Evolutionary conservation across 2,329 filamentous ascomycete genomes (phyloP).

Genomic region (Diaporthe velutina): DNA sequence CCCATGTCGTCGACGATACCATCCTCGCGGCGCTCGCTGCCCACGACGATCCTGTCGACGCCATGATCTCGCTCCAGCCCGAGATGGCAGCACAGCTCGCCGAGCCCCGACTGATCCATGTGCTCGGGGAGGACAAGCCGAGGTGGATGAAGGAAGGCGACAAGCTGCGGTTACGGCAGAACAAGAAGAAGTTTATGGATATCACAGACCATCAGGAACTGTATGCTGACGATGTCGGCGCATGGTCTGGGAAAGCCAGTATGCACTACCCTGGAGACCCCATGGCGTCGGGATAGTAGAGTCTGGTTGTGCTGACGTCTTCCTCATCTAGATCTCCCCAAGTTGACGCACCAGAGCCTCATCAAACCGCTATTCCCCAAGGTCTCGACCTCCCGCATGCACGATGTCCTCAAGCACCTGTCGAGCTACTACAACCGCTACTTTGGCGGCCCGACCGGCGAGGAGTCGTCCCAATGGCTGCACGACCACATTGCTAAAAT

Average conservation of each 20-base stretch:
- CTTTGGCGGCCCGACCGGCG: constrained; percentile 55
- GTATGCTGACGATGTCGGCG: constrained; percentile 43
- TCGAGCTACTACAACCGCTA: constrained; percentile 73
- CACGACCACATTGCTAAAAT: constrained; percentile 52
- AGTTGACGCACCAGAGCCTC: constrained; percentile 62
- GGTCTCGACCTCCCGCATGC: constrained; percentile 75
- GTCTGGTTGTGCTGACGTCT: not conserved
- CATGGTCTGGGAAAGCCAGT: constrained; percentile 49
- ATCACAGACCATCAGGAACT: constrained; percentile 74
- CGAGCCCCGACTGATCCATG: constrained; percentile 71
- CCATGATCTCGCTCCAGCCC: constrained; percentile 36
- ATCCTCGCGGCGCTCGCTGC: constrained; percentile 32
- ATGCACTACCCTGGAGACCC: constrained; percentile 14
- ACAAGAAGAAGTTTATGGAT: constrained; percentile 80
- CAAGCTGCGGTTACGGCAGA: constrained; percentile 76
- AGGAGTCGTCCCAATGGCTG: constrained; percentile 51
- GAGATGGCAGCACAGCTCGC: constrained; percentile 37
- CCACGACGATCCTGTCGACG: constrained; percentile 32
- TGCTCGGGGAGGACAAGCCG: constrained; percentile 71
- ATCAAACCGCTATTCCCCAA: constrained; percentile 69
- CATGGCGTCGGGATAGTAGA: too few species aligned
- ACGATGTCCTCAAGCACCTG: constrained; percentile 71
- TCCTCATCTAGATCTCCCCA: constrained; percentile 47
- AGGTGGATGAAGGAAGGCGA: constrained; percentile 80
- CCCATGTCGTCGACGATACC: constrained; percentile 22